Evolutionary conservation across 345 rosid species (phyloP).

Genomic region (Linum lewisii): DNA sequence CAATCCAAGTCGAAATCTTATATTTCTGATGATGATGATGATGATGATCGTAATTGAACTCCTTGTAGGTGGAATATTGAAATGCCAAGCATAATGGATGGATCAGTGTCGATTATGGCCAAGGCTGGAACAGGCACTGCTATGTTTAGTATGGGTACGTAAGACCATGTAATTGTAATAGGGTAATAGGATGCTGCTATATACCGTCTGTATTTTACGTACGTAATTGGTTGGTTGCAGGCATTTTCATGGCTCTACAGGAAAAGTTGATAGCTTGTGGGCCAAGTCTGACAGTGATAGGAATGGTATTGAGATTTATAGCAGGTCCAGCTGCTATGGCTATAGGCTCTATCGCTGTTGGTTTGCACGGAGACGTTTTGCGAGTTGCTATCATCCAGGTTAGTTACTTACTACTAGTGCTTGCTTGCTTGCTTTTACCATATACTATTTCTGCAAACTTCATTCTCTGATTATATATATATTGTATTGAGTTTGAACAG

Average conservation of each 20-base stretch:
- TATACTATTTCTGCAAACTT: no score
- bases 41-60: neutral
- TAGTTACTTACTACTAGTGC: no score
- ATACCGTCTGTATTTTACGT: neutral
- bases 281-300: slow-evolving; percentile 32
- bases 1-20: no score
- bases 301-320: slow-evolving; percentile 54
- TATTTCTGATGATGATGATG: neutral
- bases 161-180: no score
- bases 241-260: slow-evolving; percentile 82
- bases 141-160: slow-evolving; percentile 88
- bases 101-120: slow-evolving; percentile 67
- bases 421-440: no score
- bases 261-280: slow-evolving; percentile 72
- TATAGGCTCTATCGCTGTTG: slow-evolving; percentile 48
- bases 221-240: slow-evolving; percentile 27
- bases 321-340: slow-evolving; percentile 80
- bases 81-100: slow-evolving; percentile 79
- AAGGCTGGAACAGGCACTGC: slow-evolving; percentile 90
- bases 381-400: slow-evolving; percentile 68
- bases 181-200: no score
- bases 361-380: slow-evolving; percentile 58
- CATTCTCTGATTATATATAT: no score
- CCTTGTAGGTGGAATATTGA: slow-evolving; percentile 54
- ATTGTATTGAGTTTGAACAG: no score